These are phyloP conservation scores for Stromatinia cepivora DNA, from an alignment of 2,329 filamentous ascomycete genomes.

Conservation along the genomic window DNA sequence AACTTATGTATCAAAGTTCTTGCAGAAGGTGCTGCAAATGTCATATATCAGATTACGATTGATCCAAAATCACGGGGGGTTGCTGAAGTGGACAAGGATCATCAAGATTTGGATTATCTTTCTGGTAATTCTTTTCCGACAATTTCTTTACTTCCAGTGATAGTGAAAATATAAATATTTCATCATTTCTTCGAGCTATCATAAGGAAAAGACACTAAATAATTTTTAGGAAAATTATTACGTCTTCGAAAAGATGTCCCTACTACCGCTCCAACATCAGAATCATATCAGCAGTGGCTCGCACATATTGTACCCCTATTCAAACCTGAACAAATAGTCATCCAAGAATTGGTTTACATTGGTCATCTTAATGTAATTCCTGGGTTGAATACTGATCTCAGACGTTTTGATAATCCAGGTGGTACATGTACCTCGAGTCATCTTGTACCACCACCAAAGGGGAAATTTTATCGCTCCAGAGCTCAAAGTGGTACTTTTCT, in stretches of 20 bases:
- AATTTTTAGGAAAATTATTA: slow-evolving; percentile 51
- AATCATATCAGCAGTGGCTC: slow-evolving; percentile 48
- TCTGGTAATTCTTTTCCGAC: not conserved
- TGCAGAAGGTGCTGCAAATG: slow-evolving; percentile 74
- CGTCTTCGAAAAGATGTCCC: slow-evolving; percentile 60
- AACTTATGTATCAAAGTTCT: slow-evolving; percentile 34
- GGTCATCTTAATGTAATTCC: slow-evolving; percentile 46
- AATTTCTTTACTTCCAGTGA: not conserved
- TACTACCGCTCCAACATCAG: slow-evolving; percentile 49
- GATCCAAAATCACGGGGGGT: slow-evolving; percentile 33
- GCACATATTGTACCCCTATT: slow-evolving; percentile 58
- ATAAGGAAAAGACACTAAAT: slow-evolving; percentile 10
- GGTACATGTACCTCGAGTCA: slow-evolving; percentile 21
- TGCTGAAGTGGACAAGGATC: slow-evolving; percentile 18
- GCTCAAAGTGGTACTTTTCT: slow-evolving; percentile 53
- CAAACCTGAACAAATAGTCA: slow-evolving; percentile 52
- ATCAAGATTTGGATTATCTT: slow-evolving; percentile 26
- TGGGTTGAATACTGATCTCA: slow-evolving; percentile 55
- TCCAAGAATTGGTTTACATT: slow-evolving; percentile 55
- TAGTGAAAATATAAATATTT: not conserved
- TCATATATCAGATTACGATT: slow-evolving; percentile 63
- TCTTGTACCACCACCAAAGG: slow-evolving; percentile 7
- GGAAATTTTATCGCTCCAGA: slow-evolving; percentile 43
- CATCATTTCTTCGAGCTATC: not conserved
- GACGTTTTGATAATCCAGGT: slow-evolving; percentile 33